A percentile compares a stretch with the other conserved stretches of the same genome.
phyloP scores from a whole-genome alignment of 2,329 filamentous ascomycete genomes.

The Penicillium concentricum region DNA sequence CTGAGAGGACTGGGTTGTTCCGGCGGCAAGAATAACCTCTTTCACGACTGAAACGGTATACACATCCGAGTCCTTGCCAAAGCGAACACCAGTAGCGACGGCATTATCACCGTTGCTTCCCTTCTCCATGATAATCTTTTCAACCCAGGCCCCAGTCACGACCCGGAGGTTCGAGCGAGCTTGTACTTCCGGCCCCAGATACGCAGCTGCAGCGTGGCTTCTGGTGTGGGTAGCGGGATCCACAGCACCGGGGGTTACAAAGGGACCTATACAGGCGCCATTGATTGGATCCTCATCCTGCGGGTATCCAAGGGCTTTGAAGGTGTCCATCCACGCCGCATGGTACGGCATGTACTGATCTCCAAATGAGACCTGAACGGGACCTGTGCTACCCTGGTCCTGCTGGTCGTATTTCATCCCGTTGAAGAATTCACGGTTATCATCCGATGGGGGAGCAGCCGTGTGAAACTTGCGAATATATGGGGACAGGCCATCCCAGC shows the following conservation, averaged over 20 bases:
- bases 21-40: slow-evolving; percentile 62
- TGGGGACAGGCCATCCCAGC: slow-evolving; percentile 45
- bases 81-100: slow-evolving; percentile 19
- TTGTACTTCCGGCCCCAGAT: slow-evolving; percentile 8
- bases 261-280: slow-evolving; percentile 11
- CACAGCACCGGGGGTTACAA: slow-evolving; percentile 13
- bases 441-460: slow-evolving; percentile 17
- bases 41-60: slow-evolving; percentile 32
- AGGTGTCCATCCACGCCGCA: slow-evolving; percentile 15
- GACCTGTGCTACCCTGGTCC: slow-evolving; percentile 8
- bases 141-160: slow-evolving; percentile 15
- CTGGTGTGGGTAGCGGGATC: slow-evolving; percentile 16
- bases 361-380: slow-evolving; percentile 12
- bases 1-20: slow-evolving; percentile 57
- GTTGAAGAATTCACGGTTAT: neutral
- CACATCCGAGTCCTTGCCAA: slow-evolving; percentile 18
- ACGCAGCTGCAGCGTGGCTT: slow-evolving; percentile 19
- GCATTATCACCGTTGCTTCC: neutral
- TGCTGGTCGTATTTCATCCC: slow-evolving; percentile 1
- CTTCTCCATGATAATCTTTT: slow-evolving; percentile 14
- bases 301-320: slow-evolving; percentile 13
- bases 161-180: slow-evolving; percentile 17
- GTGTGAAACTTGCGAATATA: slow-evolving; percentile 49
- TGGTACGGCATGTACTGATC: slow-evolving; percentile 20
- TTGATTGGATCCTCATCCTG: slow-evolving; percentile 18